These are phyloP conservation scores for Irpex sp. DNA, from an alignment of 1,284 basidiomycete species.

Conservation along the genomic window DNA sequence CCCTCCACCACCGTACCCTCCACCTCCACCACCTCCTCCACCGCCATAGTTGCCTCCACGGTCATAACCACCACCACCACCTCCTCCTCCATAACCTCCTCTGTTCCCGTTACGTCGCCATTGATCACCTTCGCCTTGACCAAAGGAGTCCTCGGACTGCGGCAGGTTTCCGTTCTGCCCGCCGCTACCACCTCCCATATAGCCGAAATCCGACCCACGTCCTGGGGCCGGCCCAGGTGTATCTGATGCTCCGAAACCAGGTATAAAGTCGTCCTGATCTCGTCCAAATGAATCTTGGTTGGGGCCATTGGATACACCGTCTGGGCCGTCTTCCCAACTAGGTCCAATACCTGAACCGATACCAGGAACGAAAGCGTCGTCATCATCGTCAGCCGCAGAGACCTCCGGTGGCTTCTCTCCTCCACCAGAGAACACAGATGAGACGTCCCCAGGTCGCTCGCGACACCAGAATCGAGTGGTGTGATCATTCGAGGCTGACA, in stretches of 20 bases:
- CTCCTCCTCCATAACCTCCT: conserved; percentile 10
- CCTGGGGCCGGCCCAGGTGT: conserved; percentile 4
- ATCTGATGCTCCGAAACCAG: conserved; percentile 22
- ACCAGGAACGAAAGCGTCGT: conserved; percentile 62
- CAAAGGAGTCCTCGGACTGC: conserved; percentile 39
- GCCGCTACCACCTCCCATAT: conserved; percentile 30
- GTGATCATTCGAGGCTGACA: conserved; percentile 92
- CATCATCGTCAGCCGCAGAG: conserved; percentile 57
- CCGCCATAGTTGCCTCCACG: conserved; percentile 20
- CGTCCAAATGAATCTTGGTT: conserved; percentile 6
- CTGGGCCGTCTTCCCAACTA: conserved; percentile 16
- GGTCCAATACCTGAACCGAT: conserved; percentile 16
- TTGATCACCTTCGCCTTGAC: conserved; percentile 19
- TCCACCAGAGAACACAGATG: conserved; percentile 67
- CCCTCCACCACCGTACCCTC: conserved; percentile 19
- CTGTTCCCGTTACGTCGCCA: conserved; percentile 19
- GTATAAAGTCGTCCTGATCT: conserved; percentile 23
- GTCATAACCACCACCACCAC: conserved; percentile 23
- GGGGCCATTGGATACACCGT: neutral
- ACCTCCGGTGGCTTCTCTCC: conserved; percentile 75
- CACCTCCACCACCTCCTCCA: conserved; percentile 22
- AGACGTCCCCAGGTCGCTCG: conserved; percentile 74
- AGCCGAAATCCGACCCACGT: conserved; percentile 16
- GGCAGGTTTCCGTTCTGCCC: conserved; percentile 35
- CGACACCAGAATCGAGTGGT: conserved; percentile 97